Percentiles rank a stretch among this genome's conserved stretches.
These are phyloP conservation scores for Limtongia smithiae DNA, from an alignment of 805 yeast species.

Conservation along the genomic window DNA sequence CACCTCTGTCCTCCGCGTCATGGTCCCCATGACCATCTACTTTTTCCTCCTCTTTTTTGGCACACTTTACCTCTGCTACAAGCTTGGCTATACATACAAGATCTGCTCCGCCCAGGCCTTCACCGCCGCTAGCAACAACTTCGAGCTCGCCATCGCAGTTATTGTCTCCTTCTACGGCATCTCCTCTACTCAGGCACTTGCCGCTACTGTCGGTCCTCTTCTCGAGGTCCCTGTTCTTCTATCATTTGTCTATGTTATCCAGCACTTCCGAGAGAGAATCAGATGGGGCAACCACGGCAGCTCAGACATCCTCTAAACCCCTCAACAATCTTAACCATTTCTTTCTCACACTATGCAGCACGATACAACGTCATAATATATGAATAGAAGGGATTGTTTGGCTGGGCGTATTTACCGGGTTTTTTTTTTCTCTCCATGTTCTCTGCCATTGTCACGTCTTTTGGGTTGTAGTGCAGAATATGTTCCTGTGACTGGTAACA, in stretches of 20 bases:
- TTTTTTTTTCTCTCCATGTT: no score
- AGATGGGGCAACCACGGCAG: conserved; percentile 23
- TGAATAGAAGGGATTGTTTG: no score
- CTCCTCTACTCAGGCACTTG: conserved; percentile 51
- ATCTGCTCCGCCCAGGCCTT: conserved; percentile 50
- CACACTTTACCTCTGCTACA: conserved; percentile 38
- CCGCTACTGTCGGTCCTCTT: conserved; percentile 59
- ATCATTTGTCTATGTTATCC: conserved; percentile 30
- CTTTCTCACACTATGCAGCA: no score
- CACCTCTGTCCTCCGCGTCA: conserved; percentile 49
- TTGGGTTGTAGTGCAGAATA: no score
- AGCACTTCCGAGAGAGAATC: conserved; percentile 10
- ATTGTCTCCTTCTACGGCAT: conserved; percentile 52
- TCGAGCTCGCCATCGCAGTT: conserved; percentile 54
- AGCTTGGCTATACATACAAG: conserved; percentile 36
- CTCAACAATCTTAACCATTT: neutral
- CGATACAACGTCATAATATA: neutral
- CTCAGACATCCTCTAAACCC: conserved; percentile 8
- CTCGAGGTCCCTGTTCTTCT: conserved; percentile 54
- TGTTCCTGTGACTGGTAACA: no score
- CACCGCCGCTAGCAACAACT: conserved; percentile 57
- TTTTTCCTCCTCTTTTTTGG: conserved; percentile 50
- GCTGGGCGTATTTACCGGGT: no score
- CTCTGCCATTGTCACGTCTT: no score
- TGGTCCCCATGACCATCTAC: conserved; percentile 49